These are phyloP conservation scores for Solanum chmielewskii DNA, from an alignment of 257 asterid species.

Conservation along the genomic window DNA sequence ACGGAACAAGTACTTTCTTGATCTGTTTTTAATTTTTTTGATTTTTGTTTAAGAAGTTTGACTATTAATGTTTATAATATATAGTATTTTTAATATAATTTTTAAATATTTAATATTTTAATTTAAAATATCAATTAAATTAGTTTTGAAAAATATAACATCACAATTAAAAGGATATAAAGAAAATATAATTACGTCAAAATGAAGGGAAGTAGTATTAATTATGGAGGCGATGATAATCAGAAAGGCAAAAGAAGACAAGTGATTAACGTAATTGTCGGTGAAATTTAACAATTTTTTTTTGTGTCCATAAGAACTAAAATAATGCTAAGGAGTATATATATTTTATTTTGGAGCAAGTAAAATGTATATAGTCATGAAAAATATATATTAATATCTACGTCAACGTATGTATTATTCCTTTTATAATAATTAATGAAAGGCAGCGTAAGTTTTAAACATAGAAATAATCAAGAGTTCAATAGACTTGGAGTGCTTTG, in stretches of 20 bases:
- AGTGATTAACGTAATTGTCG: background rate
- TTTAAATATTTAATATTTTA: too few species aligned
- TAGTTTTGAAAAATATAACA: accelerated
- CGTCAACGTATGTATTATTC: background rate
- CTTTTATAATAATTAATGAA: background rate
- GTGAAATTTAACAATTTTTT: background rate
- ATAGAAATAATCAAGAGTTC: too few species aligned
- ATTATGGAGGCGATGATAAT: background rate
- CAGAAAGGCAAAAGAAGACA: background rate
- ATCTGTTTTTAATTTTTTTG: too few species aligned
- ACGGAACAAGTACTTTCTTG: accelerated
- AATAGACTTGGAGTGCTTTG: too few species aligned
- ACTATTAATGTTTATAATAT: too few species aligned
- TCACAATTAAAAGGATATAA: accelerated
- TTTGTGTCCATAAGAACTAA: background rate
- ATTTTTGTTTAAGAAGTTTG: too few species aligned
- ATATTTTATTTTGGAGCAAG: background rate
- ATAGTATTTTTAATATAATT: too few species aligned
- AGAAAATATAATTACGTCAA: too few species aligned
- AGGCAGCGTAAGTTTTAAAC: too few species aligned
- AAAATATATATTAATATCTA: background rate
- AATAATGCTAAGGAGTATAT: background rate
- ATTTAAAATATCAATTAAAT: too few species aligned
- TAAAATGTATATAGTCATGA: background rate
- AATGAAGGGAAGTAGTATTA: background rate